Evolutionary conservation across 805 yeast species (phyloP), one percentile per base, ranked within the genome.

Genomic region (Cyberlindnera xishuangbannaensis): DNA sequence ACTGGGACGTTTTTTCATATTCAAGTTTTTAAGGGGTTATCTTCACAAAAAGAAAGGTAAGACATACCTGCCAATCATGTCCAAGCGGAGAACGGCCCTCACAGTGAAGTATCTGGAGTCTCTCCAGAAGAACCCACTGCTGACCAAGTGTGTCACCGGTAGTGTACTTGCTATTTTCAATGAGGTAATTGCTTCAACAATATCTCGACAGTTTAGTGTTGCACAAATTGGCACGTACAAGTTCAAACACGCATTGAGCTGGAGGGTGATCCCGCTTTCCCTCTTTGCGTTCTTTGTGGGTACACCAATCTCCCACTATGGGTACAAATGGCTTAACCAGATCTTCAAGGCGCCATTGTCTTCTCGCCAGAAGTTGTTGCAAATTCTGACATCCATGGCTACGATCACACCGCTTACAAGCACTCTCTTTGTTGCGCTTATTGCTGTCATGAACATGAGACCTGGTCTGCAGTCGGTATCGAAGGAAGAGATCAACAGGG

Each of bases 271-370:
- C 8, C 56, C 71, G 30, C 69, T 78, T 72, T 69, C 76, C 7
- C 32, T 76, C 3, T 78, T 71, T 47, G 82, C 83, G 1, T 59
- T 69, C 18, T 40, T 61, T 2, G 58, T 78, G 12, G 67, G 69
- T 17, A 71, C 83, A 1, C 86, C 86, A 7, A 55, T 76, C 24
- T 59, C 75, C 4, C 84, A 78, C 47, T 66, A 62, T 41, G 63
- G 72, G 24, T 75, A 76, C 41, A 62, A 59, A 4, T 37, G 65
- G 12, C 59, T 77, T 30, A 71, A 70, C 40, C 50, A 50, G 36
- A 35, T 71, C 6, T 70, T 66, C 46, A 66, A 60, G 16, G 61
- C 65, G 2, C 72, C 73, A 5, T 45, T 71, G 28, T 46, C 65
- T 0, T 40, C 57, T 4, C 46, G 38, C 16, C 56, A 61, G 48